Base-by-base conservation (phyloP, 176 grass and related monocot species). In the Raddia distichophylla region DNA sequence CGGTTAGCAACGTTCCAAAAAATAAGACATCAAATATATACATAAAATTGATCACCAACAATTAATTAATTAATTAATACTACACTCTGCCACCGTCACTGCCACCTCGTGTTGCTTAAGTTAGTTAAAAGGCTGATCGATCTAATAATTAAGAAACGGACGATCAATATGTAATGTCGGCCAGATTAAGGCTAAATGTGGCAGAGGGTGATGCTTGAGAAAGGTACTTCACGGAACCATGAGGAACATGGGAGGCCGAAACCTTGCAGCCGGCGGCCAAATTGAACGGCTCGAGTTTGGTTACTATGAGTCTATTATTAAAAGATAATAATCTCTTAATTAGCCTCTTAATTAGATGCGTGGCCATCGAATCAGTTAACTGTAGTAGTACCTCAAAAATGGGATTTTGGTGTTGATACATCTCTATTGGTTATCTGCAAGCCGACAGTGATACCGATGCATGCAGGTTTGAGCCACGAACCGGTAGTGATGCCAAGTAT, bases 1-100 rank as follows among this genome's bases (percentile, higher is more conserved):
- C 76, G 87, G 87, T 84, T 84, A 84, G 76, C 69, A 84, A 67
- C 87, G 27, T 80, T 63, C 63, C 82, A 84, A 47, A 80, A 47
- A 48, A 66, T 8, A 34, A 50, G 54, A 74, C 7, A 11, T 60
- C 60, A 3, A 19, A 73, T 37, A 22, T 17, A 7, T 16, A 37
- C 10, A 11, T 11, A 60, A 22, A 19, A 43, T 22, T 27, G 1
- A 27, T 27, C 27, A 27, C 1, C 27, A 27, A 27, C 27, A 27
- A 27, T 27, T 27, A 27, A 27, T 27, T 27, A 27, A 27, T 27
- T 27, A 27, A 27, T 27, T 27, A 27, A 27, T 27, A 0, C 27
- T 27, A 27, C 27, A 27, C 27, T 27, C 27, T 27, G 27, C 27
- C 27, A 27, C 27, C 1, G 27, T 27, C 27, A 27, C 27, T 79